Evolutionary conservation across 768 basidiomycete genomes (phyloP).

Genomic region (Agaricus sinodeliciosus): DNA sequence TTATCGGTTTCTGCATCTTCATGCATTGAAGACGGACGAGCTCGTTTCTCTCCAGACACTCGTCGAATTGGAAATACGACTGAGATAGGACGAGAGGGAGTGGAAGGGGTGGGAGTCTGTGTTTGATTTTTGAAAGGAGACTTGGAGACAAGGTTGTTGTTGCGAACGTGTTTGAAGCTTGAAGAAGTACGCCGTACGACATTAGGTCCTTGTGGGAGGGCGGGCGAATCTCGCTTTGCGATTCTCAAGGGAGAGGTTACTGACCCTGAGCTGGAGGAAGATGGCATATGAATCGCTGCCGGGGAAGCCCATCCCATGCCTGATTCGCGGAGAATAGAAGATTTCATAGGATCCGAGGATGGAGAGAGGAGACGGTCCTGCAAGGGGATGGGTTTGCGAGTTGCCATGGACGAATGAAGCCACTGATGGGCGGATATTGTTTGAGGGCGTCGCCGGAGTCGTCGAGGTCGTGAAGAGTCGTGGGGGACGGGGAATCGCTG

Average conservation of each 20-base stretch:
- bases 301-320: slow-evolving; percentile 58
- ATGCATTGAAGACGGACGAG: slow-evolving; percentile 65
- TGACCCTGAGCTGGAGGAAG: slow-evolving; percentile 26
- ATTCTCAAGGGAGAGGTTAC: slow-evolving; percentile 67
- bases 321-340: slow-evolving; percentile 56
- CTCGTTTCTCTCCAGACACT: slow-evolving; percentile 75
- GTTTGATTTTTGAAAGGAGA: slow-evolving; percentile 75
- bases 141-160: slow-evolving; percentile 75
- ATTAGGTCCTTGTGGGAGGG: slow-evolving; percentile 34
- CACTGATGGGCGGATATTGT: slow-evolving; percentile 6
- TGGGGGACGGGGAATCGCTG: slow-evolving; percentile 11
- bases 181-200: slow-evolving; percentile 68
- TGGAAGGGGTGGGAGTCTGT: slow-evolving; percentile 37
- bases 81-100: slow-evolving; percentile 27
- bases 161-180: slow-evolving; percentile 73
- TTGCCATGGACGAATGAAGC: slow-evolving; percentile 23
- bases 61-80: slow-evolving; percentile 36
- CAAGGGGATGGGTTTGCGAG: slow-evolving; percentile 37
- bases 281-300: slow-evolving; percentile 23
- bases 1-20: slow-evolving; percentile 64
- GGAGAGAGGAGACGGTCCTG: slow-evolving; percentile 57
- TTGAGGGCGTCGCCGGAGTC: not conserved
- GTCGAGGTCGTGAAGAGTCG: slow-evolving; percentile 11
- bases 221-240: slow-evolving; percentile 57
- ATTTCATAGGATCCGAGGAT: slow-evolving; percentile 58